Percentiles rank a stretch among this genome's conserved stretches.
Evolutionary conservation across 2,329 filamentous ascomycete genomes (phyloP).

Genomic region (Lachnellula occidentalis): DNA sequence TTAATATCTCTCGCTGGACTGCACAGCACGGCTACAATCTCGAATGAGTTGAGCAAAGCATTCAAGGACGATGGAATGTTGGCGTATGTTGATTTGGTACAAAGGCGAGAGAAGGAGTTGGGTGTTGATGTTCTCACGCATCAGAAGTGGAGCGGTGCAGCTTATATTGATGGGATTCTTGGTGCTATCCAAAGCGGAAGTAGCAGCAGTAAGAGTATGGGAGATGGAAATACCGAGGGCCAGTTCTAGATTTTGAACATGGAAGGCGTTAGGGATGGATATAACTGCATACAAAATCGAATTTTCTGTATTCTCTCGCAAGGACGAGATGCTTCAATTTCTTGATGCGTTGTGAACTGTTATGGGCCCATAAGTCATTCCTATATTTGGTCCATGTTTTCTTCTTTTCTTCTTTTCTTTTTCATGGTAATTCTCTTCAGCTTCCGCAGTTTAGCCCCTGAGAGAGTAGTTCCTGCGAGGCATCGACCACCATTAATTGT

Average conservation of each 20-base stretch:
- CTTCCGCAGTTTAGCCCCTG: too few relatives aligned
- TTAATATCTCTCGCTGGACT: slow-evolving; percentile 61
- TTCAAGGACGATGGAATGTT: slow-evolving; percentile 95
- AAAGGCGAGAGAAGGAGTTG: slow-evolving; percentile 79
- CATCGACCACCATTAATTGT: neutral
- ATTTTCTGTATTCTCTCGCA: neutral
- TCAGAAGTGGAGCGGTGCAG: slow-evolving; percentile 53
- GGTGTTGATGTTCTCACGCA: slow-evolving; percentile 38
- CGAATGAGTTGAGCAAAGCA: slow-evolving; percentile 67
- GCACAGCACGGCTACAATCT: slow-evolving; percentile 59
- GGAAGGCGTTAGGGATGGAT: neutral
- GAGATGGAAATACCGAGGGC: slow-evolving; percentile 84
- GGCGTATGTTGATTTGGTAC: slow-evolving; percentile 92
- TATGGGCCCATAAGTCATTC: neutral
- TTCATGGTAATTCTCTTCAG: neutral
- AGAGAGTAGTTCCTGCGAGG: neutral
- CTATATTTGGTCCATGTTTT: neutral
- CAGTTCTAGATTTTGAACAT: slow-evolving; percentile 41
- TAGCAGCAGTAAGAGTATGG: slow-evolving; percentile 87
- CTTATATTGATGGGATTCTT: slow-evolving; percentile 82
- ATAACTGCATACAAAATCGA: neutral
- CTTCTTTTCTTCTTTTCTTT: neutral
- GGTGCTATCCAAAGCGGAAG: slow-evolving; percentile 89
- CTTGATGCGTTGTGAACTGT: neutral
- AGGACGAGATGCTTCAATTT: neutral